Evolutionary conservation across 2,329 filamentous ascomycete genomes (phyloP), one percentile per base, ranked within the genome.

Genomic region (Dothistroma pini): DNA sequence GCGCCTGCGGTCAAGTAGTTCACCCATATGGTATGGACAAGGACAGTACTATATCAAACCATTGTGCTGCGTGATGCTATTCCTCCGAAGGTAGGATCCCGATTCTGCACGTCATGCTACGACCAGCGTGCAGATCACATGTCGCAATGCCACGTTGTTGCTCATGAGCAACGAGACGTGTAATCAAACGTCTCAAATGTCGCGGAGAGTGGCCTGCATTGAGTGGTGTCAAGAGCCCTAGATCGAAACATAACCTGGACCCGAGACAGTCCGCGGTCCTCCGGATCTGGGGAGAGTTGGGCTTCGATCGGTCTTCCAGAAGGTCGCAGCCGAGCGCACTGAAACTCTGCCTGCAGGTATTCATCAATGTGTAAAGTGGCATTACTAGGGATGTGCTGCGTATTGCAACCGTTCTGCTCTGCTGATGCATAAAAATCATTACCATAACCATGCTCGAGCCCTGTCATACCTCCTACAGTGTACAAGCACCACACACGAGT

Each of bases 1-100:
- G 58, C 22, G 29, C 56, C 56, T 29, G 48, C 56, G 2, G 25
- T 35, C 31, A 58, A 58, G 8, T 58, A 58, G 34, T 29, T 29
- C 25, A 29, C 25, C 25, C 25, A 29, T 29, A 29, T 29, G 25
- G 25, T 29, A 29, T 29, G 25, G 25, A 3, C 25, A 29, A 29
- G 2, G 25, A 29, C 25, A 29, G 25, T 3, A 29, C 25, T 29
- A 6, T 6, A 29, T 29, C 25, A 6, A 29, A 29, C 2, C 25
- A 29, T 29, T 29, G 25, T 29, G 25, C 25, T 29, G 25, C 25
- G 25, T 6, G 25, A 29, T 29, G 25, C 25, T 29, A 29, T 6
- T 6, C 25, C 3, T 6, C 25, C 25, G 25, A 6, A 29, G 6
- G 25, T 29, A 29, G 6, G 25, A 29, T 29, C 25, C 25, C 25